Percentiles rank a stretch among this genome's conserved stretches.
These are phyloP conservation scores for Calonectria crousiana DNA, from an alignment of 2,329 filamentous ascomycete genomes.

Conservation along the genomic window DNA sequence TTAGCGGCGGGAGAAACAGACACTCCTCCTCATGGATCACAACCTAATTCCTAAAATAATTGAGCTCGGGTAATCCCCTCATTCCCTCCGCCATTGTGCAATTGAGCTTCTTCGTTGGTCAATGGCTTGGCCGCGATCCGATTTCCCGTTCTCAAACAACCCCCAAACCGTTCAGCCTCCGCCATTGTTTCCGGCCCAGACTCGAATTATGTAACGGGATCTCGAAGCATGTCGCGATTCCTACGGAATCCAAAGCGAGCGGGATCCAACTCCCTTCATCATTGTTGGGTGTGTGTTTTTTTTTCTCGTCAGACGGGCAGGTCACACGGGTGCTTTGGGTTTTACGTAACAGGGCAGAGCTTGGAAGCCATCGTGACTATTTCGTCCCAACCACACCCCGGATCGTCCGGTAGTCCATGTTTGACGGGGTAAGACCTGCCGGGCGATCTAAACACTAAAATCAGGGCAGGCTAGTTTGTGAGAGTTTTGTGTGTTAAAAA, in stretches of 20 bases:
- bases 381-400: conserved; percentile 6
- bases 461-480: background rate
- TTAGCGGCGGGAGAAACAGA: conserved; percentile 8
- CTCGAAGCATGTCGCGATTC: background rate
- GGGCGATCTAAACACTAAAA: background rate
- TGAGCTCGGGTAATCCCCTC: background rate
- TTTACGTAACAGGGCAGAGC: conserved; percentile 2
- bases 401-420: background rate
- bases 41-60: background rate
- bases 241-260: background rate
- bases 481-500: background rate
- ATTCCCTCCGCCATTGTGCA: background rate
- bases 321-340: conserved; percentile 6
- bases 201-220: conserved; percentile 8
- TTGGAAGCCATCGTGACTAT: conserved; percentile 6
- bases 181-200: conserved; percentile 32
- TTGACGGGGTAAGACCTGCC: background rate
- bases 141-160: background rate
- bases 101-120: conserved; percentile 20
- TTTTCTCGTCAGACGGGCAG: background rate
- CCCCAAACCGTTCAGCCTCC: conserved; percentile 4
- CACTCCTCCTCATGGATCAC: conserved; percentile 4
- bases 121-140: conserved; percentile 12
- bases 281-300: background rate
- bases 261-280: background rate